phyloP scores from a whole-genome alignment of 768 basidiomycete genomes.

The Termitomyces sp. region DNA sequence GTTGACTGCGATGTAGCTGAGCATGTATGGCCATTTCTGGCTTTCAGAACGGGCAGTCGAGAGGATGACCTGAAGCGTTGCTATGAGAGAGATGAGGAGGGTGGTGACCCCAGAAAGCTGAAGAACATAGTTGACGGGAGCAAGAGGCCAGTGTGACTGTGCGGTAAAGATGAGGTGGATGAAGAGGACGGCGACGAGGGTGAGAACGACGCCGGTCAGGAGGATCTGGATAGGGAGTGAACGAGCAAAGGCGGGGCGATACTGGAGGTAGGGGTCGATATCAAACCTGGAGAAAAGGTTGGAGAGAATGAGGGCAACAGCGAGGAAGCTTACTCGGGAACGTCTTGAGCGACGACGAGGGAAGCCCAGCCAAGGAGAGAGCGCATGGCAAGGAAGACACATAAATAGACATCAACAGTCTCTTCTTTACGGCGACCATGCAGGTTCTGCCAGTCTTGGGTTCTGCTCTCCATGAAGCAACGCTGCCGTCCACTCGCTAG shows the following conservation, averaged over 20 bases:
- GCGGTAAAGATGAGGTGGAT: conserved; percentile 93
- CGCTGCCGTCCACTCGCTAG: conserved; percentile 35
- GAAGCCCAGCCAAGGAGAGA: conserved; percentile 1
- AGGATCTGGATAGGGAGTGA: conserved; percentile 91
- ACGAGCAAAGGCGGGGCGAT: conserved; percentile 75
- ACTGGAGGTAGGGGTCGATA: conserved; percentile 72
- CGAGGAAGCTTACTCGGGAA: conserved; percentile 10
- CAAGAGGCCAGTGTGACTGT: conserved; percentile 94
- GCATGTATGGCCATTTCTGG: conserved; percentile 90
- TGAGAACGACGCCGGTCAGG: conserved; percentile 77
- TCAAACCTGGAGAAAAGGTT: conserved; percentile 17
- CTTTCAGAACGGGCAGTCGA: conserved; percentile 55
- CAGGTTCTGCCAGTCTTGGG: neutral
- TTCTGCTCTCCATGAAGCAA: conserved; percentile 14
- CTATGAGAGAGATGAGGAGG: conserved; percentile 71
- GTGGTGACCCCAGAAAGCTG: conserved; percentile 82
- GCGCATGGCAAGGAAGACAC: neutral
- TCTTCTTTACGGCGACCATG: neutral
- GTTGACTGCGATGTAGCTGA: conserved; percentile 82
- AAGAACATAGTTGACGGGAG: conserved; percentile 85
- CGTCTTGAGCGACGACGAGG: conserved; percentile 5
- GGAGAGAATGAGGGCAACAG: neutral
- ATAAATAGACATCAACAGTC: conserved; percentile 6
- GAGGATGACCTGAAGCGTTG: conserved; percentile 75
- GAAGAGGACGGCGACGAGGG: conserved; percentile 79